These are phyloP conservation scores for Raphanus sativus DNA, from an alignment of 345 rosid genomes.

Conservation along the genomic window DNA sequence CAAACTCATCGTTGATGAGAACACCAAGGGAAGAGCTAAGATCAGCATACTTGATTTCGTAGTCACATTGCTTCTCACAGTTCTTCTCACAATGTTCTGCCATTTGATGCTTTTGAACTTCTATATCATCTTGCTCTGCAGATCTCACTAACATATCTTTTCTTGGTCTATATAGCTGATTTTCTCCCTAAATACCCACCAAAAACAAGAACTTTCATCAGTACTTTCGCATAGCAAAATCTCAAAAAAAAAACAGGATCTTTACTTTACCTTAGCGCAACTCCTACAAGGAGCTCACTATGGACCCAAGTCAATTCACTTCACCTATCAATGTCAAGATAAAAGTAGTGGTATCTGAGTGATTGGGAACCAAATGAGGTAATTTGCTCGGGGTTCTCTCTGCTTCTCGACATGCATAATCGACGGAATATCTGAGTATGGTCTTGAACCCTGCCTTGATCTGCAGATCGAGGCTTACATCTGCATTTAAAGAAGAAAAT, in stretches of 20 bases:
- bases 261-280: conserved; percentile 84
- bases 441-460: too few species aligned
- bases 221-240: background rate
- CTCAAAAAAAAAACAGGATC: background rate
- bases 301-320: conserved; percentile 97
- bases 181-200: conserved; percentile 69
- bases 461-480: too few species aligned
- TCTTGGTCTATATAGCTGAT: conserved; percentile 74
- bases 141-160: conserved; percentile 52
- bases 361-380: too few species aligned
- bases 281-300: conserved; percentile 96
- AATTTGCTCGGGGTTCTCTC: too few species aligned
- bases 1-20: conserved; percentile 79
- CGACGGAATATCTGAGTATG: too few species aligned
- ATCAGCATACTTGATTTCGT: conserved; percentile 94
- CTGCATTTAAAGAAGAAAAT: too few species aligned
- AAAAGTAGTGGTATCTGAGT: conserved; percentile 51
- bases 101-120: conserved; percentile 61
- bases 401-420: too few species aligned
- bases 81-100: conserved; percentile 42
- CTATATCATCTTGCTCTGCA: conserved; percentile 58
- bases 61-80: conserved; percentile 85
- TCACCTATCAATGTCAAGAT: conserved; percentile 88
- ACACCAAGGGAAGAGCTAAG: conserved; percentile 88
- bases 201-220: conserved; percentile 21